Evolutionary conservation across 2,329 filamentous ascomycete species (phyloP).

Genomic region (Hypoxylon sp.): DNA sequence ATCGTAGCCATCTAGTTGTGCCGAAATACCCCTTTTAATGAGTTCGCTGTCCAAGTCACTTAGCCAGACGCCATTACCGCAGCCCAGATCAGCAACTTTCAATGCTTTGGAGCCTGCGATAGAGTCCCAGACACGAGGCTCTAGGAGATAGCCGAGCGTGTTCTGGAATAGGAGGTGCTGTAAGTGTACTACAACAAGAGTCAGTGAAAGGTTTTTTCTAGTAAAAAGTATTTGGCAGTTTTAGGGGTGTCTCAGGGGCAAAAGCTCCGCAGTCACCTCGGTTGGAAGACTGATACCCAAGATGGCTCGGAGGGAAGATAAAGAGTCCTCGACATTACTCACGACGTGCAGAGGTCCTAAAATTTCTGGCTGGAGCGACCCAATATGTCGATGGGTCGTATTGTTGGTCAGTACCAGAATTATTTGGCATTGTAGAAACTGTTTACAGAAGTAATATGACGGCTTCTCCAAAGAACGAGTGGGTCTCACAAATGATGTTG

Average conservation of each 20-base stretch:
- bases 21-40: constrained; percentile 18
- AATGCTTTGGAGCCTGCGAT: constrained; percentile 28
- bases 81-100: constrained; percentile 48
- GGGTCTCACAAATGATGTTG: too few species aligned
- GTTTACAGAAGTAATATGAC: neutral
- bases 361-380: constrained; percentile 46
- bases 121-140: constrained; percentile 32
- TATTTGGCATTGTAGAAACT: neutral
- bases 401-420: neutral
- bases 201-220: too few species aligned
- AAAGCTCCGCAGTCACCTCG: too few species aligned
- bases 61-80: constrained; percentile 49
- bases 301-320: too few species aligned
- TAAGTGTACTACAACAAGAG: constrained; percentile 39
- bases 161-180: constrained; percentile 51
- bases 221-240: too few species aligned
- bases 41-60: constrained; percentile 41
- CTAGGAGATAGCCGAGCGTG: constrained; percentile 46
- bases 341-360: constrained; percentile 44
- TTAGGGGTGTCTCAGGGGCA: too few species aligned
- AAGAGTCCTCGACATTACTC: too few species aligned
- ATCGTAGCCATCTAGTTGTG: constrained; percentile 47
- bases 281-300: too few species aligned
- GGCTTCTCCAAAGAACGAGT: neutral
- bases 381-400: constrained; percentile 38